Evolutionary conservation across 306 rosid genomes (phyloP).

Genomic region (Vigna reflexopilosa): DNA sequence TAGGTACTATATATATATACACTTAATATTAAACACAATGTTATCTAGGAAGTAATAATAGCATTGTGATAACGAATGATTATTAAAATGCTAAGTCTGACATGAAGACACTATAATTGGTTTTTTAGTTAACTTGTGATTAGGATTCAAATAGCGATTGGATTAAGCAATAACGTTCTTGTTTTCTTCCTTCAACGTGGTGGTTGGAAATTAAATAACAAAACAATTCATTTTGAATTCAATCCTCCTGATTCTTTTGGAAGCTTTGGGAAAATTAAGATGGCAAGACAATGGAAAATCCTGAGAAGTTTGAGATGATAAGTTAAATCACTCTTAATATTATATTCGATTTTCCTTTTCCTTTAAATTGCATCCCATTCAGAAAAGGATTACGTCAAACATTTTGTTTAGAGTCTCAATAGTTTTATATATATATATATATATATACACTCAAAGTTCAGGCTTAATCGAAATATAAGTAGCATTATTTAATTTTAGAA

Average conservation of each 20-base stretch:
- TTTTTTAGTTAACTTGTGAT: conserved; percentile 28
- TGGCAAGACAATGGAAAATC: conserved; percentile 8
- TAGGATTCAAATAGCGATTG: conserved; percentile 26
- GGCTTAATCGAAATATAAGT: too few relatives aligned
- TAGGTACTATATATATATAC: background rate
- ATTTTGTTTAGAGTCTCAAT: background rate
- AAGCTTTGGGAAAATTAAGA: conserved; percentile 22
- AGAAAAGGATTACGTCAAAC: conserved; percentile 31
- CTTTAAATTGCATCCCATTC: conserved; percentile 16
- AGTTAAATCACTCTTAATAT: background rate
- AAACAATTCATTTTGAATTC: conserved; percentile 30
- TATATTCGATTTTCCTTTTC: background rate
- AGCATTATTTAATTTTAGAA: too few relatives aligned
- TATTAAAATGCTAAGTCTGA: conserved; percentile 41
- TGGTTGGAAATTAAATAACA: conserved; percentile 44
- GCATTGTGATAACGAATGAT: conserved; percentile 24
- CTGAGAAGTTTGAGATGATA: background rate
- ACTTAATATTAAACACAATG: background rate
- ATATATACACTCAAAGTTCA: too few relatives aligned
- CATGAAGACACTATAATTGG: conserved; percentile 9
- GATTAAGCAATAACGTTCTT: conserved; percentile 21
- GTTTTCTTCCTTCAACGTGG: conserved; percentile 38
- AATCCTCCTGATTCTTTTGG: conserved; percentile 33
- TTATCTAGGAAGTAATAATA: background rate
- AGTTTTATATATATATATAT: too few relatives aligned